phyloP scores from a whole-genome alignment of 495 filamentous ascomycete genomes.

The Penicillium angulare region DNA sequence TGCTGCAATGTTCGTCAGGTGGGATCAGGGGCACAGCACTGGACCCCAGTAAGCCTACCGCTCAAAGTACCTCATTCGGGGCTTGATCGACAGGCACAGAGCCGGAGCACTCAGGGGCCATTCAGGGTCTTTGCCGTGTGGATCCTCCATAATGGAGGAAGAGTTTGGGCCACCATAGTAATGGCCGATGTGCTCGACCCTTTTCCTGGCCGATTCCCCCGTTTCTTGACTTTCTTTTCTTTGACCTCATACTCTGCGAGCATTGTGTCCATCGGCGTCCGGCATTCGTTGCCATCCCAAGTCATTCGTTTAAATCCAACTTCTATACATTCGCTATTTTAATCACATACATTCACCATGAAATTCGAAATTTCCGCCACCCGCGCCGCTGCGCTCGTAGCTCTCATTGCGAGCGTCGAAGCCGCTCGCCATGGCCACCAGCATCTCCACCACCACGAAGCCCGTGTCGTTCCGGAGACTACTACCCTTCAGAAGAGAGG shows the following conservation, averaged over 20 bases:
- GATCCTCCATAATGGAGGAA: background rate
- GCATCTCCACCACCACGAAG: conserved; percentile 31
- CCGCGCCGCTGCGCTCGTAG: conserved; percentile 51
- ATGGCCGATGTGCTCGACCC: conserved; percentile 10
- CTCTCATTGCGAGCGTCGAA: conserved; percentile 55
- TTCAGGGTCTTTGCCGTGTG: conserved; percentile 11
- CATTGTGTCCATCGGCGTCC: conserved; percentile 25
- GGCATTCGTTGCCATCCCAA: conserved; percentile 20
- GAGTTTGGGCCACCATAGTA: background rate
- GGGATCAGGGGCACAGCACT: conserved; percentile 15
- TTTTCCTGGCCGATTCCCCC: conserved; percentile 21
- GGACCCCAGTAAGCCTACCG: background rate
- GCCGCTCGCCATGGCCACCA: conserved; percentile 37
- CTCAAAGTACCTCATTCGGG: conserved; percentile 5
- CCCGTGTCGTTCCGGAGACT: conserved; percentile 13
- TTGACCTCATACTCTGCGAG: conserved; percentile 29
- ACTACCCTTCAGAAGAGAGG: conserved; percentile 38
- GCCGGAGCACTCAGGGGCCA: conserved; percentile 9
- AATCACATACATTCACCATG: conserved; percentile 25
- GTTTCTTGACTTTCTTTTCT: conserved; percentile 14
- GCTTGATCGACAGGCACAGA: conserved; percentile 4
- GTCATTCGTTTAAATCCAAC: conserved; percentile 24
- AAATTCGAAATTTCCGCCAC: conserved; percentile 30
- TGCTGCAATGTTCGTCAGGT: too few species aligned
- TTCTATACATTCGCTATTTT: conserved; percentile 18